These are phyloP conservation scores for Sugiyamaella neomexicana DNA, from an alignment of 1,139 yeast species.

Conservation along the genomic window DNA sequence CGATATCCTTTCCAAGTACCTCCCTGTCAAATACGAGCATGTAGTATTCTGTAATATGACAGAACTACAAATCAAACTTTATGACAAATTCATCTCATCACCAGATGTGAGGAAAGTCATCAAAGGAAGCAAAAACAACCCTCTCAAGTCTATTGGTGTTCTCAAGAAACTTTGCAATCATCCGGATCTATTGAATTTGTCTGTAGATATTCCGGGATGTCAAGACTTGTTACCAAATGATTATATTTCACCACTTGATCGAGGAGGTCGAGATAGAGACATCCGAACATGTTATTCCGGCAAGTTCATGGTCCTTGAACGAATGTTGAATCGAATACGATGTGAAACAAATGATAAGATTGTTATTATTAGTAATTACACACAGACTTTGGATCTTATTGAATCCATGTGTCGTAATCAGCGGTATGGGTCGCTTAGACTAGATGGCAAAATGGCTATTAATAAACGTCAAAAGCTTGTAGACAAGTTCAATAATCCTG, in stretches of 20 bases:
- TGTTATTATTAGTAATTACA: slow-evolving; percentile 89
- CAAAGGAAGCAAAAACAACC: slow-evolving; percentile 76
- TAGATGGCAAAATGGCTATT: slow-evolving; percentile 91
- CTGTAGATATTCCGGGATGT: slow-evolving; percentile 72
- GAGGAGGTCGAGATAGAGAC: slow-evolving; percentile 60
- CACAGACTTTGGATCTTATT: slow-evolving; percentile 88
- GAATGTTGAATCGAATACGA: slow-evolving; percentile 76
- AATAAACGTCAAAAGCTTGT: slow-evolving; percentile 92
- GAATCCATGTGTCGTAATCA: slow-evolving; percentile 78
- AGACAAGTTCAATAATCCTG: slow-evolving; percentile 87
- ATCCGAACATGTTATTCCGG: slow-evolving; percentile 60
- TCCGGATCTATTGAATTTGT: slow-evolving; percentile 78
- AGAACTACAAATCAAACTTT: slow-evolving; percentile 71
- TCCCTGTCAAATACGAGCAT: slow-evolving; percentile 95
- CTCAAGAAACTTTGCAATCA: slow-evolving; percentile 90
- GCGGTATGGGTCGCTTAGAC: slow-evolving; percentile 74
- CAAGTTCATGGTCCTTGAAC: slow-evolving; percentile 55
- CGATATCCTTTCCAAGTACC: slow-evolving; percentile 87
- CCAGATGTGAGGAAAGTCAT: slow-evolving; percentile 72
- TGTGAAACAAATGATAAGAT: slow-evolving; percentile 89
- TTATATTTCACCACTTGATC: slow-evolving; percentile 50
- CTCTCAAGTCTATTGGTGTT: slow-evolving; percentile 85
- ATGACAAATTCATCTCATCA: slow-evolving; percentile 73
- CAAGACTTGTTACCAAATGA: slow-evolving; percentile 71
- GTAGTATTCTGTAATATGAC: slow-evolving; percentile 86